Percentiles rank a stretch among this genome's conserved stretches.
phyloP scores from a whole-genome alignment of 2,329 filamentous ascomycete species.

The Exophiala aquamarina region DNA sequence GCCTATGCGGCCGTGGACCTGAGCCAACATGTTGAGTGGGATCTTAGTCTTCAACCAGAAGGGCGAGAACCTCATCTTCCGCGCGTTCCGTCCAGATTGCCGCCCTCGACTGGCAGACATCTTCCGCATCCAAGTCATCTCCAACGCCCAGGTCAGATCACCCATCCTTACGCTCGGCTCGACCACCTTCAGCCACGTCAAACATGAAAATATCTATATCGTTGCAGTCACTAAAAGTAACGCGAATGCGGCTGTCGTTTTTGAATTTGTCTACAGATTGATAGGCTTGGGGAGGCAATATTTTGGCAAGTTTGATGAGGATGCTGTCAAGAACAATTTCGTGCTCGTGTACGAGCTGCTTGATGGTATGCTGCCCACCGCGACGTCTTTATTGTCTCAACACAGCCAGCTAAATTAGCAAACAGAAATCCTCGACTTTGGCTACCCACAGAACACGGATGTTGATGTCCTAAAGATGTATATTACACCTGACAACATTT shows the following conservation, averaged over 20 bases:
- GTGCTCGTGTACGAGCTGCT: slow-evolving; percentile 96
- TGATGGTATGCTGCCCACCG: slow-evolving; percentile 62
- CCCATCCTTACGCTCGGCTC: slow-evolving; percentile 95
- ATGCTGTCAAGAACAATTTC: slow-evolving; percentile 99
- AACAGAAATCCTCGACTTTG: slow-evolving; percentile 94
- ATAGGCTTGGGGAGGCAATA: slow-evolving; percentile 90
- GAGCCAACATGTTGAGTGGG: slow-evolving; percentile 76
- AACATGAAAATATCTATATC: slow-evolving; percentile 98
- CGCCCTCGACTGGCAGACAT: slow-evolving; percentile 96
- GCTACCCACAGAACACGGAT: slow-evolving; percentile 98
- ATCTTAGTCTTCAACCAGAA: slow-evolving; percentile 99
- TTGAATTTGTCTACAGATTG: slow-evolving; percentile 94
- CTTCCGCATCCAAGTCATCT: slow-evolving; percentile 99
- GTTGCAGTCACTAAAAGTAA: slow-evolving; percentile 99
- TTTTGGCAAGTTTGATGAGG: slow-evolving; percentile 98
- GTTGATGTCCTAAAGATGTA: slow-evolving; percentile 99
- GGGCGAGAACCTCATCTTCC: slow-evolving; percentile 99
- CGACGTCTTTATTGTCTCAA: neutral
- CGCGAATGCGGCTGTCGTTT: slow-evolving; percentile 95
- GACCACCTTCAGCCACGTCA: slow-evolving; percentile 99
- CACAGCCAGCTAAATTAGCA: slow-evolving; percentile 4
- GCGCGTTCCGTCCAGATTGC: slow-evolving; percentile 97
- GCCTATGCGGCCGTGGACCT: slow-evolving; percentile 8
- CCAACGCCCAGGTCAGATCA: slow-evolving; percentile 94
- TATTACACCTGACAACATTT: slow-evolving; percentile 98